Percentiles rank a stretch among this genome's conserved stretches.
phyloP scores from a whole-genome alignment of 768 basidiomycete genomes.

The Calocybe cyanea region DNA sequence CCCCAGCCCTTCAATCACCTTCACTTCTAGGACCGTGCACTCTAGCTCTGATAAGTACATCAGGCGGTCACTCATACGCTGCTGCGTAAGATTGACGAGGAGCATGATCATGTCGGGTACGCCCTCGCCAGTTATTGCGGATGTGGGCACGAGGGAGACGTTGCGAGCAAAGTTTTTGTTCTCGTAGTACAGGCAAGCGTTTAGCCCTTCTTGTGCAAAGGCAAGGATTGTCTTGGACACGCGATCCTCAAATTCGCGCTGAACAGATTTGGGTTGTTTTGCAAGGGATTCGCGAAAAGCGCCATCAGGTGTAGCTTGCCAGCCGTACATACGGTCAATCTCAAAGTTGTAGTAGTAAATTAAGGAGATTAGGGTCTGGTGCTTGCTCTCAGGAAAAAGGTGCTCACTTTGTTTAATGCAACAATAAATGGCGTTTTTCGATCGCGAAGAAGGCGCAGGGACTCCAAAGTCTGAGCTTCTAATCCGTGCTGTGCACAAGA shows the following conservation, averaged over 20 bases:
- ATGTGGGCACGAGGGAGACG: slow-evolving; percentile 96
- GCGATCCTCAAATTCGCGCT: slow-evolving; percentile 91
- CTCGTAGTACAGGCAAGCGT: slow-evolving; percentile 93
- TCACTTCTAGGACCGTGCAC: slow-evolving; percentile 98
- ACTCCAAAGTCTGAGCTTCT: slow-evolving; percentile 97
- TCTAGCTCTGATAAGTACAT: slow-evolving; percentile 98
- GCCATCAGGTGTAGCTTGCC: slow-evolving; percentile 87
- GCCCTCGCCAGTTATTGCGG: slow-evolving; percentile 97
- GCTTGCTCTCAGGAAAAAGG: neutral
- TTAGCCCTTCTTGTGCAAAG: slow-evolving; percentile 97
- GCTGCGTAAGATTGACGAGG: slow-evolving; percentile 93
- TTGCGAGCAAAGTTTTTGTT: slow-evolving; percentile 94
- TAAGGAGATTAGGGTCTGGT: neutral
- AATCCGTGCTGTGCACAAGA: slow-evolving; percentile 73
- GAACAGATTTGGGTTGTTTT: slow-evolving; percentile 72
- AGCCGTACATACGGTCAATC: slow-evolving; percentile 98
- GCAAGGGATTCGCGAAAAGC: slow-evolving; percentile 90
- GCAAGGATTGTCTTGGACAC: slow-evolving; percentile 81
- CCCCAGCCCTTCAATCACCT: slow-evolving; percentile 96
- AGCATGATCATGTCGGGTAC: slow-evolving; percentile 99
- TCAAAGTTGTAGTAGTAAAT: slow-evolving; percentile 25
- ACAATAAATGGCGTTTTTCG: slow-evolving; percentile 98
- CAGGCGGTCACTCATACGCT: slow-evolving; percentile 93
- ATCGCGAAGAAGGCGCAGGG: slow-evolving; percentile 84
- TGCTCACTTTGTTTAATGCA: slow-evolving; percentile 85